Evolutionary conservation across 208 protist genomes (phyloP), one percentile per base, ranked within the genome.

Genomic region (Crithidia sp.): DNA sequence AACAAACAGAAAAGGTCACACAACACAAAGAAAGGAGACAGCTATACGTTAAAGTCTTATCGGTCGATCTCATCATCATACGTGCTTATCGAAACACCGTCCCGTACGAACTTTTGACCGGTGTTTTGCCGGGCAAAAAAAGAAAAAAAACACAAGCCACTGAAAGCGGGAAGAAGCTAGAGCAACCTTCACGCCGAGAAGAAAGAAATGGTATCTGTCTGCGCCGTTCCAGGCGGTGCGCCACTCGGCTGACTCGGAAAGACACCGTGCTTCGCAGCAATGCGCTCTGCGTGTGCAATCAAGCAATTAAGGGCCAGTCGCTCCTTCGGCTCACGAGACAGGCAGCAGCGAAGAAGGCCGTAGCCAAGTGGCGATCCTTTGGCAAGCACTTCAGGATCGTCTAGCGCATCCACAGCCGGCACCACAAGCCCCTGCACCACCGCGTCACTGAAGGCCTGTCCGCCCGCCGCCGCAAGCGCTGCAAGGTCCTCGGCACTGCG

Each of bases 401-500:
- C 14, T 39, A 62, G 28, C 16, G 39, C 39, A 8, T 62, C 57
- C 9, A 62, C 39, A 7, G 7, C 39, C 6, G 57, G 57, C 39
- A 62, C 57, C 39, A 62, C 39, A 45, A 5, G 57, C 12, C 57
- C 57, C 57, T 47, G 57, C 57, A 45, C 57, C 47, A 70, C 50
- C 55, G 14, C 5, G 4, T 39, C 55, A 41, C 52, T 58, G 62
- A 59, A 84, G 74, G 36, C 17, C 7, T 56, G 60, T 17, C 17
- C 62, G 13, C 65, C 74, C 54, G 53, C 65, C 14, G 37, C 57
- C 7, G 71, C 65, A 7, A 84, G 67, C 59, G 55, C 57, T 6
- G 52, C 53, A 7, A 83, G 57, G 41, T 77, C 71, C 12, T 66
- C 61, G 5, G 52, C 37, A 2, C 67, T 73, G 36, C 74, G 67